A percentile compares a stretch with the other conserved stretches of the same genome.
Conservation (phyloP, 306 rosid genomes). For the Vigna radiata region DNA sequence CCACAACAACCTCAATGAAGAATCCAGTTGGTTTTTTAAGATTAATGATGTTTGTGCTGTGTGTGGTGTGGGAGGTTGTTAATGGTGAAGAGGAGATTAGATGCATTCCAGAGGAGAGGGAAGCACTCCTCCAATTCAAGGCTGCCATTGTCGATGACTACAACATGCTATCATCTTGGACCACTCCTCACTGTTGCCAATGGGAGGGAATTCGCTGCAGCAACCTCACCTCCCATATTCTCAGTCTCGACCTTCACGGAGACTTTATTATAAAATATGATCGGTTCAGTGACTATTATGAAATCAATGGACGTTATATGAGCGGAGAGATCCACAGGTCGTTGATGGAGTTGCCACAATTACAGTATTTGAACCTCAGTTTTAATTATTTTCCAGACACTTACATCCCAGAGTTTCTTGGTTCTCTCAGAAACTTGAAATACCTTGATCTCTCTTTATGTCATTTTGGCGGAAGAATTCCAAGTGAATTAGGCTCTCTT, state of each 20-base stretch:
- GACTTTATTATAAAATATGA: too few species aligned
- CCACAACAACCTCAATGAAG: neutral
- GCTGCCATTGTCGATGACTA: neutral
- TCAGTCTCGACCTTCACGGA: neutral
- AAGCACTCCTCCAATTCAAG: conserved; percentile 35
- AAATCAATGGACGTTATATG: too few species aligned
- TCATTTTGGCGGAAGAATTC: too few species aligned
- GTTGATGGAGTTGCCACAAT: too few species aligned
- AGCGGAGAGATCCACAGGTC: too few species aligned
- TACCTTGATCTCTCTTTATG: too few species aligned
- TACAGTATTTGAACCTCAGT: too few species aligned
- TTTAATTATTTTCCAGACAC: accelerated
- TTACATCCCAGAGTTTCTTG: too few species aligned
- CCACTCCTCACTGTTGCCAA: conserved; percentile 33
- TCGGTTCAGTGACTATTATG: too few species aligned
- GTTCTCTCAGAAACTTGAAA: too few species aligned
- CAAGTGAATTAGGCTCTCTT: too few species aligned
- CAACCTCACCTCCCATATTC: neutral
- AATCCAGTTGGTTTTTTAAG: neutral
- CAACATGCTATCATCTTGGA: conserved; percentile 36
- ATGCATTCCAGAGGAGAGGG: neutral
- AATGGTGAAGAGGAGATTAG: too few species aligned
- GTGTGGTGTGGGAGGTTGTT: neutral
- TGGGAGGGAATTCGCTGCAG: conserved; percentile 41
- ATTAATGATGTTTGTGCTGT: neutral